Evolutionary conservation across 768 basidiomycete species (phyloP).

Genomic region (Mycena venus): DNA sequence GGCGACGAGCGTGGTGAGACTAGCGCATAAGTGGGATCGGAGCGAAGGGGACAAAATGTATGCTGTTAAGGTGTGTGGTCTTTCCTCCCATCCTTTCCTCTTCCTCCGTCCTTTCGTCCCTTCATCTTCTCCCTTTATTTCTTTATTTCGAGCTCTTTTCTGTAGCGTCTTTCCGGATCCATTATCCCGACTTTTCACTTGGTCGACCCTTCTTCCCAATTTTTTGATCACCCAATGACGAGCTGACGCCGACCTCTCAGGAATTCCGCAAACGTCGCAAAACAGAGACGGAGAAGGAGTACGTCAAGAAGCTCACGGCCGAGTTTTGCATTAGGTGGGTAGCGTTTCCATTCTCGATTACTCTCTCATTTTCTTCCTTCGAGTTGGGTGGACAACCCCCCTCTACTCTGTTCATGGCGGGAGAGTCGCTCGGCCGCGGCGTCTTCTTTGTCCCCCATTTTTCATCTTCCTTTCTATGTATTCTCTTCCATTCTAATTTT

Average conservation of each 20-base stretch:
- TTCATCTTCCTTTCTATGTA: not conserved
- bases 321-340: conserved; percentile 87
- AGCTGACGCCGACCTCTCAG: conserved; percentile 53
- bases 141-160: too few species aligned
- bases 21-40: conserved; percentile 99
- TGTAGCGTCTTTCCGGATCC: too few species aligned
- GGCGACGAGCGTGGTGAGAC: conserved; percentile 95
- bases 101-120: conserved; percentile 12
- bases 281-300: conserved; percentile 99
- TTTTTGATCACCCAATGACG: too few species aligned
- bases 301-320: conserved; percentile 99
- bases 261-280: conserved; percentile 98
- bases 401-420: too few species aligned
- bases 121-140: not conserved
- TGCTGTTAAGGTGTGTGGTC: conserved; percentile 88
- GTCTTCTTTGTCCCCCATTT: not conserved
- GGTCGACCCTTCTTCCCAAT: too few species aligned
- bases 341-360: not conserved
- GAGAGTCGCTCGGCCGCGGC: too few species aligned
- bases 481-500: not conserved
- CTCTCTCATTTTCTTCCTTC: not conserved
- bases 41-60: conserved; percentile 93
- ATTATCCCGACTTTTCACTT: too few species aligned
- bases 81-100: not conserved
- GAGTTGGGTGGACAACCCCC: too few species aligned